Evolutionary conservation across 2,329 filamentous ascomycete genomes (phyloP).

Genomic region (Thelonectria blattea): DNA sequence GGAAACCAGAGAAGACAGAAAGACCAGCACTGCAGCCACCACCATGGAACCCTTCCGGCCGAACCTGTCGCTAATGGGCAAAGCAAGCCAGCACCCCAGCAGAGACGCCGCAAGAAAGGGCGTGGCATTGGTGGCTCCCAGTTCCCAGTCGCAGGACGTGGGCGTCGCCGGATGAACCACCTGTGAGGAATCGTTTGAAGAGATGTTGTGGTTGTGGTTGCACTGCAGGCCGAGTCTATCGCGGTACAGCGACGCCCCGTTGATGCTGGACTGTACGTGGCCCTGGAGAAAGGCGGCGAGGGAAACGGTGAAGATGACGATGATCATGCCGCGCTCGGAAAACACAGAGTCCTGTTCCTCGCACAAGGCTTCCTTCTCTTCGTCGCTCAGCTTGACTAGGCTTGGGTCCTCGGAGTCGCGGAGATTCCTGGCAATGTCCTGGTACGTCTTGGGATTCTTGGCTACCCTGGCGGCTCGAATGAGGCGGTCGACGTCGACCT

Average conservation of each 20-base stretch:
- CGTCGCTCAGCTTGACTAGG: not conserved
- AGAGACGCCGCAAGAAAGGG: slow-evolving; percentile 47
- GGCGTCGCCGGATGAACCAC: slow-evolving; percentile 37
- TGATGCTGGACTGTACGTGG: slow-evolving; percentile 50
- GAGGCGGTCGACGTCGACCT: not conserved
- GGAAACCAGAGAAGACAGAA: slow-evolving; percentile 23
- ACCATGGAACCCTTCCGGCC: slow-evolving; percentile 48
- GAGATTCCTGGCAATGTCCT: not conserved
- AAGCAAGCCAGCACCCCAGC: slow-evolving; percentile 44
- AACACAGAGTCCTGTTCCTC: slow-evolving; percentile 8
- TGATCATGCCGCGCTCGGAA: slow-evolving; percentile 25
- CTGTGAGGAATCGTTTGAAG: slow-evolving; percentile 7
- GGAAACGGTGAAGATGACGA: slow-evolving; percentile 43
- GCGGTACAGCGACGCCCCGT: slow-evolving; percentile 43
- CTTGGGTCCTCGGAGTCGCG: not conserved
- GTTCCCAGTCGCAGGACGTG: slow-evolving; percentile 22
- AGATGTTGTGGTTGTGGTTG: not conserved
- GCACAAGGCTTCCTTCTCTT: not conserved
- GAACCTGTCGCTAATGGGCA: slow-evolving; percentile 47
- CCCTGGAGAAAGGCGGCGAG: slow-evolving; percentile 52
- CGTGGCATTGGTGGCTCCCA: slow-evolving; percentile 44
- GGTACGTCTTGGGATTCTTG: slow-evolving; percentile 7
- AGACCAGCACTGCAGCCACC: slow-evolving; percentile 42
- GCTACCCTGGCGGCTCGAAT: slow-evolving; percentile 6
- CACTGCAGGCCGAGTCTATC: slow-evolving; percentile 21